Conservation (phyloP, 306 rosid genomes). For the Arachis stenosperma region DNA sequence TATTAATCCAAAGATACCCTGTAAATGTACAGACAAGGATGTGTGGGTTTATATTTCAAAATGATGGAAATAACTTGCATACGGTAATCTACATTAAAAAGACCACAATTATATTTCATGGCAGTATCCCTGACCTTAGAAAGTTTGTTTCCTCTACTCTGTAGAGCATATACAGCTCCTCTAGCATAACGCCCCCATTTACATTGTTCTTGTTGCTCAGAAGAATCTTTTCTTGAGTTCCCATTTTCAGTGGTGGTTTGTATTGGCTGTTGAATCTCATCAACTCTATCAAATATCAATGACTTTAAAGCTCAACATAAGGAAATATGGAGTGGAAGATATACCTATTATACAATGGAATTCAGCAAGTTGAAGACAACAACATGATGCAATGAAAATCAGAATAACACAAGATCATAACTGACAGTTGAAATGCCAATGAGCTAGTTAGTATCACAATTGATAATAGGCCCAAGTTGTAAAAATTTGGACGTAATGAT, state of each 20-base stretch:
- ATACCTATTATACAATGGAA: constrained; percentile 9
- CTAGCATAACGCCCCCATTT: constrained; percentile 93
- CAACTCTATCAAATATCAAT: constrained; percentile 57
- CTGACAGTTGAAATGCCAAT: constrained; percentile 22
- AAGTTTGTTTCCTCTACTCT: constrained; percentile 56
- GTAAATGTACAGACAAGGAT: constrained; percentile 44
- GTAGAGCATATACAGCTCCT: constrained; percentile 84
- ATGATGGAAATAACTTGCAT: constrained; percentile 27
- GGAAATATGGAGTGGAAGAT: neutral
- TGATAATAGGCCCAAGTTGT: constrained; percentile 10
- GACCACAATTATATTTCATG: constrained; percentile 26
- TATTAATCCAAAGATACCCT: constrained; percentile 87
- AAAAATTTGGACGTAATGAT: constrained; percentile 12
- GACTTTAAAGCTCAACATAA: constrained; percentile 29
- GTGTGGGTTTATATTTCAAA: constrained; percentile 19
- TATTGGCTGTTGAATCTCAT: constrained; percentile 58
- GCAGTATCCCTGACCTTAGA: constrained; percentile 60
- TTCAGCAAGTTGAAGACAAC: constrained; percentile 25
- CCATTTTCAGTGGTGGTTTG: constrained; percentile 28
- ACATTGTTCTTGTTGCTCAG: constrained; percentile 58
- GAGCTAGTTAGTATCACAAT: constrained; percentile 29
- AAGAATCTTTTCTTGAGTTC: constrained; percentile 45
- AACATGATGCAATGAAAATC: constrained; percentile 29
- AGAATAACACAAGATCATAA: constrained; percentile 22
- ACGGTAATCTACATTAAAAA: constrained; percentile 21